These are phyloP conservation scores for Fusarium citri DNA, from an alignment of 2,329 filamentous ascomycete genomes.

Conservation along the genomic window DNA sequence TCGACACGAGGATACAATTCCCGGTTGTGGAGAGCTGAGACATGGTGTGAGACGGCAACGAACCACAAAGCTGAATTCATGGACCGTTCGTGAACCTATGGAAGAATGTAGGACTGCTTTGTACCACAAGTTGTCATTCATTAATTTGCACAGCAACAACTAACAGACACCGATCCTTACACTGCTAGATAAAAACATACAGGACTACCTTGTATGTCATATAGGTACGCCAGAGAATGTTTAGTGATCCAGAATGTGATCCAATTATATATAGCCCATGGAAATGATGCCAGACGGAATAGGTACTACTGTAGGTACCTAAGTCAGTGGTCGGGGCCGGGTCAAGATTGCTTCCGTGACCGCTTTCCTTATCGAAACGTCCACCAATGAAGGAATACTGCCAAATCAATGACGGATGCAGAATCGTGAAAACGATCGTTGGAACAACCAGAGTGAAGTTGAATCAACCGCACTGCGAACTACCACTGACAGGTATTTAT, in stretches of 20 bases:
- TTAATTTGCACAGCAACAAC: neutral
- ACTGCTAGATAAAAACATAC: neutral
- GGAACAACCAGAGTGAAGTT: conserved; percentile 31
- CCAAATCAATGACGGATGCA: conserved; percentile 48
- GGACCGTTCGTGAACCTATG: neutral
- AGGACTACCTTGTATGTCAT: neutral
- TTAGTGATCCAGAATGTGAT: neutral
- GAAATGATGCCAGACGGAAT: neutral
- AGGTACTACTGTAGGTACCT: too few species aligned
- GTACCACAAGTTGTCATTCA: neutral
- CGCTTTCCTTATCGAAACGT: conserved; percentile 38
- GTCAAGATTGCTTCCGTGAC: conserved; percentile 36
- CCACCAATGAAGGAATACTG: conserved; percentile 38
- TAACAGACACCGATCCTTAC: neutral
- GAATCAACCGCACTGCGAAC: conserved; percentile 1
- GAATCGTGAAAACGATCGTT: conserved; percentile 47
- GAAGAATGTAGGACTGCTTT: neutral
- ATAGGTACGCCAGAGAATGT: neutral
- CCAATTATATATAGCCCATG: neutral
- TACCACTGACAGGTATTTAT: neutral
- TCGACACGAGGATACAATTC: conserved; percentile 10
- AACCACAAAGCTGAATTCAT: neutral
- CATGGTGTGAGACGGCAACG: conserved; percentile 14
- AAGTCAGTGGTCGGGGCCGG: conserved; percentile 15
- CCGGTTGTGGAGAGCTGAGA: conserved; percentile 31